Evolutionary conservation across 2,329 filamentous ascomycete species (phyloP), one percentile per base, ranked within the genome.

Genomic region (Colletotrichum australisinense): DNA sequence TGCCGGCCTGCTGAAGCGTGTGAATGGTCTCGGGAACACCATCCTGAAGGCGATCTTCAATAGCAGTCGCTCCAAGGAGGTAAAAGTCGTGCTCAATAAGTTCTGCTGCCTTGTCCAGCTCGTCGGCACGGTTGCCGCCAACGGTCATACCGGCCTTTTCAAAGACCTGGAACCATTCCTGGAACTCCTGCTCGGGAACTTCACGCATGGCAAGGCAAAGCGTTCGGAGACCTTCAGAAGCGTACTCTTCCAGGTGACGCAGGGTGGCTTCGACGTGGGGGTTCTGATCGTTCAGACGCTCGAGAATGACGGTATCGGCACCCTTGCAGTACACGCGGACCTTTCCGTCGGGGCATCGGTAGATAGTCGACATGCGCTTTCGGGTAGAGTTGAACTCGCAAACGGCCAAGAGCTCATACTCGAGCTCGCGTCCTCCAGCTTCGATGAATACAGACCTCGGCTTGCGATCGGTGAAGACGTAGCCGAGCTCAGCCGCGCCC

Each of bases 321-420:
- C 97, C 97, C 85, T 99, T 99, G 85, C 93, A 96, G 83, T 98
- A 99, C 78, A 95, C 92, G 63, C 97, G 89, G 73, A 99, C 93
- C 85, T 97, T 98, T 75, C 97, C 97, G 84, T 98, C 96, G 0
- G 97, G 97, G 80, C 96, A 98, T 66, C 97, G 92, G 86, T 97
- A 98, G 77, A 99, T 97, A 26, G 96, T 94, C 8, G 97, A 98
- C 97, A 99, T 99, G 76, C 97, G 90, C 86, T 99, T 99, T 78
- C 97, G 90, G 9, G 95, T 97, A 1, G 97, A 98, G 84, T 99
- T 99, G 88, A 99, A 99, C 83, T 99, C 97, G 82, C 96, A 98
- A n/a, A 99, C 95, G 2, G 96, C 96, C 72, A 99, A 86, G 52
- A 99, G 88, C 81, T 98, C 94, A 81, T 97, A 99, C 81, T 98